phyloP scores from a whole-genome alignment of 305 asterid species.

The Rubia balearica region DNA sequence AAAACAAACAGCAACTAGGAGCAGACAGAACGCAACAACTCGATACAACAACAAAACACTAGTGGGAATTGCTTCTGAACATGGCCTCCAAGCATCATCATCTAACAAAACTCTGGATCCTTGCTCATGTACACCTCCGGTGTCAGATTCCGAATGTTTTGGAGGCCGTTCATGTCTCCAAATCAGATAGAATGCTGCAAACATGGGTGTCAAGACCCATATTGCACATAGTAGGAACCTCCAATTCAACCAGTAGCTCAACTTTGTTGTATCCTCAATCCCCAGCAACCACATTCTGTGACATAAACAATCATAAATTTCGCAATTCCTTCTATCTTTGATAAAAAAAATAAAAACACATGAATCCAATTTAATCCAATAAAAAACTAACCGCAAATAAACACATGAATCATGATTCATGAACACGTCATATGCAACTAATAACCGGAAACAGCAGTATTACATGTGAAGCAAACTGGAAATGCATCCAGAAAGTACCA shows the following conservation, averaged over 20 bases:
- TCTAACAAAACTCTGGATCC: constrained; percentile 18
- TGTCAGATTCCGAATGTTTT: constrained; percentile 27
- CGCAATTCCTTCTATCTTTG: background rate
- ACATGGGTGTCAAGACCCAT: constrained; percentile 60
- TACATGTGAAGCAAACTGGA: background rate
- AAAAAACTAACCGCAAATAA: background rate
- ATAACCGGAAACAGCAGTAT: background rate
- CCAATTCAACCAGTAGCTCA: constrained; percentile 88
- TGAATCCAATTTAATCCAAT: background rate
- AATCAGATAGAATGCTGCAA: constrained; percentile 36
- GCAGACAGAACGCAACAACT: constrained; percentile 54
- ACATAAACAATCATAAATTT: background rate
- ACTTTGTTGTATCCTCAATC: constrained; percentile 46
- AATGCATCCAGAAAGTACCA: background rate
- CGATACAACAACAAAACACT: constrained; percentile 50
- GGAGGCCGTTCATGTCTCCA: constrained; percentile 58
- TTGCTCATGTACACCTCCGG: constrained; percentile 23
- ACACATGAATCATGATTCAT: too few relatives aligned
- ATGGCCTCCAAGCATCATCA: constrained; percentile 75
- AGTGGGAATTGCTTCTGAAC: constrained; percentile 51
- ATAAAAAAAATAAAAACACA: background rate
- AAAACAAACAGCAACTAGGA: constrained; percentile 41
- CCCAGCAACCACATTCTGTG: constrained; percentile 59
- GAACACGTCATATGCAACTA: too few relatives aligned
- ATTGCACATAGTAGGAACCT: constrained; percentile 57